phyloP scores from a whole-genome alignment of 805 yeast species.

The Candida golubevii region DNA sequence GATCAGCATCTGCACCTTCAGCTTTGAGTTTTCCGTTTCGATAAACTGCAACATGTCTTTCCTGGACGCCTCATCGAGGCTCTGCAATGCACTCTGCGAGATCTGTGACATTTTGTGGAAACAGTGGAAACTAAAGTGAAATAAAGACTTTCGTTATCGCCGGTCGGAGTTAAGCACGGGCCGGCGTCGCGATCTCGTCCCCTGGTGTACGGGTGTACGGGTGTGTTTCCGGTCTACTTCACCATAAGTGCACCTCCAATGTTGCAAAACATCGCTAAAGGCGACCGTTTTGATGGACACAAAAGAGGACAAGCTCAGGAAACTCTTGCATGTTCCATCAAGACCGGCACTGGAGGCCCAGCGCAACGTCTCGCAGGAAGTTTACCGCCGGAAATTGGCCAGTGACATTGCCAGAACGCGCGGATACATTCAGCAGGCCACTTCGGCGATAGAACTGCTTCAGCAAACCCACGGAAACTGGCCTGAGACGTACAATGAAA shows the following conservation, averaged over 20 bases:
- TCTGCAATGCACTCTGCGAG: constrained; percentile 33
- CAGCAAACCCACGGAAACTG: constrained; percentile 2
- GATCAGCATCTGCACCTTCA: constrained; percentile 81
- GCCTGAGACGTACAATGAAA: constrained; percentile 1
- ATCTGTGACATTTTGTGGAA: constrained; percentile 28
- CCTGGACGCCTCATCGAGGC: constrained; percentile 62
- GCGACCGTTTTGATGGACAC: constrained; percentile 5
- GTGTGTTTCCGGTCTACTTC: not conserved
- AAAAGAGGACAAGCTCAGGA: constrained; percentile 1
- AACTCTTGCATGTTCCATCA: not conserved
- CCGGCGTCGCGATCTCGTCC: too few species aligned
- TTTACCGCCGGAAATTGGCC: constrained; percentile 10
- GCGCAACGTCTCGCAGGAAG: constrained; percentile 9
- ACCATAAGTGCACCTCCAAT: not conserved
- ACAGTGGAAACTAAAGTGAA: too few species aligned
- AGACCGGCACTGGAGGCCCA: not conserved
- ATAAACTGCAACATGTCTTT: constrained; percentile 71
- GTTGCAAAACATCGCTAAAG: not conserved
- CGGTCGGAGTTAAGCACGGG: too few species aligned
- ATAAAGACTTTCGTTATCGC: not conserved
- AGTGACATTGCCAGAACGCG: constrained; percentile 15
- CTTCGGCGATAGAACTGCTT: constrained; percentile 10
- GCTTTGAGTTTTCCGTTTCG: constrained; percentile 79
- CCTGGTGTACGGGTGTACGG: constrained; percentile 15
- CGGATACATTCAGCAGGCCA: constrained; percentile 13